Evolutionary conservation across 73 alveolate species (phyloP).

Genomic region (Durusdinium trenchii): DNA sequence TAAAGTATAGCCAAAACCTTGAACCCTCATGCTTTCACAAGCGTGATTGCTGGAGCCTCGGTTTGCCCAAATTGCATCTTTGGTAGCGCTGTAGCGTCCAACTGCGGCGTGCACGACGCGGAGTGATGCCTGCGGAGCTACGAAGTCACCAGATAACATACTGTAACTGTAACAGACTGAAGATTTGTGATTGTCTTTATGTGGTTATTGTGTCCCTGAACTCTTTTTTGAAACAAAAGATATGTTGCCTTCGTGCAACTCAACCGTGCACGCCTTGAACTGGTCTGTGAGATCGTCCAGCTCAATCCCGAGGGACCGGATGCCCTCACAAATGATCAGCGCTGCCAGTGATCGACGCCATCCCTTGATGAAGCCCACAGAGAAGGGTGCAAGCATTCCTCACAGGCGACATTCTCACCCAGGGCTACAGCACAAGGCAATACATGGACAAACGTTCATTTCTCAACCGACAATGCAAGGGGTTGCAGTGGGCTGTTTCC

Average conservation of each 20-base stretch:
- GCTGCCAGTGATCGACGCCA: not conserved
- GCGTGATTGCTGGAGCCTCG: too few relatives aligned
- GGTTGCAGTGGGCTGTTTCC: not conserved
- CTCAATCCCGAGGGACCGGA: not conserved
- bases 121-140: not conserved
- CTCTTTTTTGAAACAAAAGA: not conserved
- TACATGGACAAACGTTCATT: not conserved
- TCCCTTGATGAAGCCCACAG: conserved; percentile 36
- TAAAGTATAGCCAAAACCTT: not conserved
- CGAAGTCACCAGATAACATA: not conserved
- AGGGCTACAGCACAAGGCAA: not conserved
- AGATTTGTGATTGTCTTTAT: too few relatives aligned
- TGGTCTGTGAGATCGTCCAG: not conserved
- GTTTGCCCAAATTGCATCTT: conserved; percentile 31
- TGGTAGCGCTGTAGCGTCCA: not conserved
- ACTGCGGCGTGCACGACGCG: not conserved
- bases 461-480: not conserved
- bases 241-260: not conserved
- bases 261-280: not conserved
- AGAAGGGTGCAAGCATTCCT: not conserved
- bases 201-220: not conserved
- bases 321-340: not conserved
- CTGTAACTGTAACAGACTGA: too few relatives aligned
- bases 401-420: not conserved
- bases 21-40: not conserved